Evolutionary conservation across 2,329 filamentous ascomycete species (phyloP).

Genomic region (Cephalotrichum gorgonifer): DNA sequence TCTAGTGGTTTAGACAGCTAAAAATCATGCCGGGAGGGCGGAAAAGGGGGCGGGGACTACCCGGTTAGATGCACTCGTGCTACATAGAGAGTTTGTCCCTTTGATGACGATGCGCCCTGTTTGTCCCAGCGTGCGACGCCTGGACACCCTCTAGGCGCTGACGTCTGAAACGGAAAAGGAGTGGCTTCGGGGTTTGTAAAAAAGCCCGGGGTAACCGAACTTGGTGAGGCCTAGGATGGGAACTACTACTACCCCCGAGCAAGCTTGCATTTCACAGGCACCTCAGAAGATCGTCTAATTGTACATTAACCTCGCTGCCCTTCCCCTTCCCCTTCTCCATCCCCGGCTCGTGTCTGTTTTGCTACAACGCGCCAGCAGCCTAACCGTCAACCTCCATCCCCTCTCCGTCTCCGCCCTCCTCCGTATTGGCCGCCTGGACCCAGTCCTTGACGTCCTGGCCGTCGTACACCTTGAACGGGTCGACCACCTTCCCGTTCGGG

Average conservation of each 20-base stretch:
- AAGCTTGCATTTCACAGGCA: slow-evolving; percentile 9
- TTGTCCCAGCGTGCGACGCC: too few species aligned
- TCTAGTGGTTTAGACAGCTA: background rate
- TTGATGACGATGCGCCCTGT: too few species aligned
- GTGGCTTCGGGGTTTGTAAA: background rate
- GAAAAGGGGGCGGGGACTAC: background rate
- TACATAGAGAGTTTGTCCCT: too few species aligned
- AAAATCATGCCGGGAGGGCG: background rate
- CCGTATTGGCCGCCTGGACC: slow-evolving; percentile 57
- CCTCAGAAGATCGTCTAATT: slow-evolving; percentile 17
- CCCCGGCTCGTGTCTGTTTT: too few species aligned
- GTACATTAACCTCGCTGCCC: slow-evolving; percentile 20
- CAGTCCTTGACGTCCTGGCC: slow-evolving; percentile 77
- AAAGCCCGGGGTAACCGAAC: background rate
- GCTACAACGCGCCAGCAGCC: too few species aligned
- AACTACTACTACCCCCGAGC: background rate
- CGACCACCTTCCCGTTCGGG: slow-evolving; percentile 36
- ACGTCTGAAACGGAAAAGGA: too few species aligned
- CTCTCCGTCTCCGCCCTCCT: slow-evolving; percentile 22
- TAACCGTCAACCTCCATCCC: slow-evolving; percentile 22
- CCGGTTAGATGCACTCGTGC: background rate
- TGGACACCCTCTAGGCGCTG: too few species aligned
- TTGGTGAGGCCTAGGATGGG: too few species aligned
- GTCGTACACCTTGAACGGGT: slow-evolving; percentile 86
- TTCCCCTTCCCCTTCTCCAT: background rate